phyloP scores from a whole-genome alignment of 73 alveolate species.

The Stentor roeselii region DNA sequence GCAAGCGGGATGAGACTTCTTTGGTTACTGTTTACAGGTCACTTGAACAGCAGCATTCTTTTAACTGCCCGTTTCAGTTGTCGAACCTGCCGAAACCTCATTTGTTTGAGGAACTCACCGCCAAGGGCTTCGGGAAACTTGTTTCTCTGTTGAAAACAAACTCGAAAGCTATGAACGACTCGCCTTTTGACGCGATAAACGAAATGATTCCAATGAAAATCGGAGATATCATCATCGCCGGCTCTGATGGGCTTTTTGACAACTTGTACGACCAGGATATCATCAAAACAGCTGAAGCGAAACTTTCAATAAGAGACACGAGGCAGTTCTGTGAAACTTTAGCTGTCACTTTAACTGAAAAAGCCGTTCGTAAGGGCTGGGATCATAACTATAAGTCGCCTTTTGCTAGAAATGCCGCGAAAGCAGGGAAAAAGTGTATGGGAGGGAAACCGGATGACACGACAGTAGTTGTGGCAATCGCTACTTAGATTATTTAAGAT shows the following conservation, averaged over 20 bases:
- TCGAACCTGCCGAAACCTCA: conserved; percentile 23
- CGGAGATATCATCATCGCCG: conserved; percentile 30
- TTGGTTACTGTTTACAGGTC: background rate
- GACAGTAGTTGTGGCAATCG: conserved; percentile 23
- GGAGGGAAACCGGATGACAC: conserved; percentile 35
- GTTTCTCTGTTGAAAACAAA: background rate
- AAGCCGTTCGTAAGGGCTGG: conserved; percentile 4
- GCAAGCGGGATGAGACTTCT: background rate
- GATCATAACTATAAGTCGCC: conserved; percentile 12
- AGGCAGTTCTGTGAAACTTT: background rate
- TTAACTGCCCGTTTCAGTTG: conserved; percentile 30
- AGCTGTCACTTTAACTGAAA: conserved; percentile 19
- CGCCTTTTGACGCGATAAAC: conserved; percentile 14
- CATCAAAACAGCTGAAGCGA: background rate
- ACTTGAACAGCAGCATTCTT: conserved; percentile 12
- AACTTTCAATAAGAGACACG: background rate
- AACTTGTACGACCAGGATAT: conserved; percentile 28
- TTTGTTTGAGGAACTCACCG: background rate
- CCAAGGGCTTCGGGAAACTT: conserved; percentile 18
- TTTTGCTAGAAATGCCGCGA: conserved; percentile 22
- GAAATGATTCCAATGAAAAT: conserved; percentile 4
- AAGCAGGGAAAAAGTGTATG: background rate
- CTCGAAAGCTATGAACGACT: background rate
- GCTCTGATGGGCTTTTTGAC: conserved; percentile 29
- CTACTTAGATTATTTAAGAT: too few relatives aligned